Conservation (phyloP, 2,329 filamentous ascomycete genomes). For the Hypoxylon sp. region DNA sequence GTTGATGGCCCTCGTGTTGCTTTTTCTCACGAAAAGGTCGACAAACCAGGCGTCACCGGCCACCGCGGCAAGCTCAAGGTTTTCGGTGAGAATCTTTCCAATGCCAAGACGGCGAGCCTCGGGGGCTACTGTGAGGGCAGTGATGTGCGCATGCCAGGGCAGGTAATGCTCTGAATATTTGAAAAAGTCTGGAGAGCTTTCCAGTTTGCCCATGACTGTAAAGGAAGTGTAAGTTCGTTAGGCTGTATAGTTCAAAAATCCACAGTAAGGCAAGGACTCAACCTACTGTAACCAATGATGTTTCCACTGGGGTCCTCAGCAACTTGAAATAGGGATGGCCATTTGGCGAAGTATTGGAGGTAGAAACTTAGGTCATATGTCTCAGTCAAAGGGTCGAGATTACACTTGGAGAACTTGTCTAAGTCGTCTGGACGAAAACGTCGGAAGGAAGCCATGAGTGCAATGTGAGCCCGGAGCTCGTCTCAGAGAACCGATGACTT, state of each 20-base stretch:
- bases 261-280: neutral
- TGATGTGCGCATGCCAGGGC: conserved; percentile 99
- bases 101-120: conserved; percentile 87
- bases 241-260: conserved; percentile 33
- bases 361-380: conserved; percentile 98
- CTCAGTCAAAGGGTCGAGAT: conserved; percentile 96
- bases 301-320: conserved; percentile 88
- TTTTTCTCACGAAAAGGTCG: conserved; percentile 90
- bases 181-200: conserved; percentile 83
- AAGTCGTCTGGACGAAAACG: conserved; percentile 87
- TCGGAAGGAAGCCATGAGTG: conserved; percentile 82
- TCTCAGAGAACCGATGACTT: neutral
- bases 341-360: conserved; percentile 93
- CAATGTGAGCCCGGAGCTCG: neutral
- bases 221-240: conserved; percentile 41
- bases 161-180: conserved; percentile 87
- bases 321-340: conserved; percentile 94
- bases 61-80: conserved; percentile 85
- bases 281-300: conserved; percentile 92
- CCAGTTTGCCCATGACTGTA: conserved; percentile 95
- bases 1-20: conserved; percentile 86
- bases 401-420: conserved; percentile 91
- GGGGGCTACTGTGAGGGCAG: conserved; percentile 91
- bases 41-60: conserved; percentile 92
- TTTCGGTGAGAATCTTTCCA: conserved; percentile 83